Evolutionary conservation across 1,139 yeast genomes (phyloP).

Genomic region (Lodderomyces parapsilosis): DNA sequence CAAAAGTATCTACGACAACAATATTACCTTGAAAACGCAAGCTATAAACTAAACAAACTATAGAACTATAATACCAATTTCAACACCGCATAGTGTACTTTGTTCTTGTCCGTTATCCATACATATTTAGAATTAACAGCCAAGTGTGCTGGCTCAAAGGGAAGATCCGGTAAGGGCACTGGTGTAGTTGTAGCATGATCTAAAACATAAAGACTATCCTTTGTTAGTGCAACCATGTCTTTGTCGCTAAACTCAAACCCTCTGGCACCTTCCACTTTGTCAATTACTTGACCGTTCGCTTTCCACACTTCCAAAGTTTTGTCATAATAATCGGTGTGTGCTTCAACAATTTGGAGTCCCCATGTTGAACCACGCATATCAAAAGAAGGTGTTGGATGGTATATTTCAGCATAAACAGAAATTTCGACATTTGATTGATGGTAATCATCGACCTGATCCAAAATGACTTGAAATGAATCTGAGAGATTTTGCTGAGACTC

Average conservation of each 20-base stretch:
- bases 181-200: slow-evolving; percentile 9
- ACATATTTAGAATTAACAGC: slow-evolving; percentile 20
- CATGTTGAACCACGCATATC: neutral
- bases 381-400: neutral
- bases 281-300: slow-evolving; percentile 15
- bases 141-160: slow-evolving; percentile 11
- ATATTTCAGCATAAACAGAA: neutral
- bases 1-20: slow-evolving; percentile 34
- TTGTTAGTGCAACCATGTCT: slow-evolving; percentile 11
- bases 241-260: slow-evolving; percentile 9
- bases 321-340: neutral
- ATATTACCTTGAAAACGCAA: slow-evolving; percentile 24
- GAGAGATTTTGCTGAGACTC: neutral
- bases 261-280: slow-evolving; percentile 8
- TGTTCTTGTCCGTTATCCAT: slow-evolving; percentile 40
- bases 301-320: neutral
- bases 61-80: slow-evolving; percentile 15
- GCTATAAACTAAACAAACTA: slow-evolving; percentile 12
- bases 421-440: slow-evolving; percentile 9
- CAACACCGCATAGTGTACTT: slow-evolving; percentile 38
- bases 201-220: slow-evolving; percentile 8
- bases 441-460: slow-evolving; percentile 3
- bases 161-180: slow-evolving; percentile 6
- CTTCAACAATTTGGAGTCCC: neutral
- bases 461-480: neutral